Evolutionary conservation across 331 rosid genomes (phyloP).

Genomic region (Malus hybrid): DNA sequence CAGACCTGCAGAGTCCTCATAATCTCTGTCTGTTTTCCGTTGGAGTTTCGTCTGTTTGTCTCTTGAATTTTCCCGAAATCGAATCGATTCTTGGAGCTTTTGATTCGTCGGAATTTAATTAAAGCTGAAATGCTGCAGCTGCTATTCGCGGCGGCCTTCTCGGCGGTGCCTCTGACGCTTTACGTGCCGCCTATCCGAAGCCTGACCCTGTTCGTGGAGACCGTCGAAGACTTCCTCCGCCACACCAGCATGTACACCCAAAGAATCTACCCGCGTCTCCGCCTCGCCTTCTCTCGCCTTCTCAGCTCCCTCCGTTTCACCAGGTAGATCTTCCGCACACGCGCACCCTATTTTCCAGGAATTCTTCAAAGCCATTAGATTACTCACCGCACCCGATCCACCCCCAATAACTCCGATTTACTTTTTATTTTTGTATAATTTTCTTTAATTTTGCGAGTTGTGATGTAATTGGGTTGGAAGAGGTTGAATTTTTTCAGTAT

Average conservation of each 20-base stretch:
- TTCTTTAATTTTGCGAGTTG: neutral
- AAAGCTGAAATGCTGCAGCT: slow-evolving; percentile 45
- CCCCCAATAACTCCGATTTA: neutral
- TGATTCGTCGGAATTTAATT: neutral
- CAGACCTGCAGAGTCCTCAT: neutral
- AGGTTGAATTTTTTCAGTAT: neutral
- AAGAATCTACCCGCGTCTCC: slow-evolving; percentile 38
- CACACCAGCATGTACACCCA: slow-evolving; percentile 24
- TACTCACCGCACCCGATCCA: neutral
- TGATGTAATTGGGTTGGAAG: neutral
- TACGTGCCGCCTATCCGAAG: slow-evolving; percentile 74
- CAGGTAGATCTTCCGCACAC: slow-evolving; percentile 8
- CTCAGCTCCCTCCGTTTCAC: slow-evolving; percentile 27
- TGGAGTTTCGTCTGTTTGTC: neutral
- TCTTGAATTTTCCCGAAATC: neutral
- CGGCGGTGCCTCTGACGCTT: slow-evolving; percentile 64
- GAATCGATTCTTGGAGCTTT: neutral
- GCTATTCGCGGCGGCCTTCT: slow-evolving; percentile 62
- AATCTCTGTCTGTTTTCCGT: neutral
- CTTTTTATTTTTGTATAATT: neutral
- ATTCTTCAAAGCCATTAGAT: neutral
- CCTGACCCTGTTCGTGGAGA: slow-evolving; percentile 48
- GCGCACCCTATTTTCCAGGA: neutral
- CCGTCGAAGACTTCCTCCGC: slow-evolving; percentile 39
- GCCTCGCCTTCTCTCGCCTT: slow-evolving; percentile 52